Evolutionary conservation across 306 rosid genomes (phyloP).

Genomic region (Malus sylvestris): DNA sequence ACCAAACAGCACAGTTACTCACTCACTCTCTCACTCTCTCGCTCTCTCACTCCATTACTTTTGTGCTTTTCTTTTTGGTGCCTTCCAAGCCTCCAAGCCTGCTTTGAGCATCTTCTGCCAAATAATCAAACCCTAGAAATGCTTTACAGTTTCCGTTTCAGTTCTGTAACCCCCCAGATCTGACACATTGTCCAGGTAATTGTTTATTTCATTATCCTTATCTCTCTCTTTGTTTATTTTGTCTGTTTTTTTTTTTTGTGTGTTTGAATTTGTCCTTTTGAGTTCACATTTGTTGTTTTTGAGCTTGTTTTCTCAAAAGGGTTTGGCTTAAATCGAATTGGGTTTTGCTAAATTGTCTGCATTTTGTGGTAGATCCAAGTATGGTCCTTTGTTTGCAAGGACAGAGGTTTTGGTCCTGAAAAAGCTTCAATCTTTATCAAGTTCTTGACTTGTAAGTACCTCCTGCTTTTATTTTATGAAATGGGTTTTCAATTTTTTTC

Average conservation of each 20-base stretch:
- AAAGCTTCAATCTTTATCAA: constrained; percentile 3
- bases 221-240: background rate
- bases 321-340: constrained; percentile 15
- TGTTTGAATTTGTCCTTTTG: constrained; percentile 9
- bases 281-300: background rate
- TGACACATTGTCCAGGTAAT: constrained; percentile 20
- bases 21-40: constrained; percentile 2
- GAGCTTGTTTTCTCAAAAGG: background rate
- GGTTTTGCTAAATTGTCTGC: constrained; percentile 25
- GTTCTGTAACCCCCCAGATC: constrained; percentile 39
- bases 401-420: constrained; percentile 7
- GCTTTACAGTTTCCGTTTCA: constrained; percentile 16
- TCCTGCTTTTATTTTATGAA: background rate
- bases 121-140: constrained; percentile 33
- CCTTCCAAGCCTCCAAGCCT: constrained; percentile 20
- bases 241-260: background rate
- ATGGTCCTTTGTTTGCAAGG: constrained; percentile 6
- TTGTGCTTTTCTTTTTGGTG: constrained; percentile 32
- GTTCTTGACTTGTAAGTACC: constrained; percentile 13
- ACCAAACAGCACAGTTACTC: constrained; percentile 24
- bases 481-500: background rate
- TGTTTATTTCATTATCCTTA: background rate
- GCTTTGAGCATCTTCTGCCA: background rate
- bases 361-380: constrained; percentile 32
- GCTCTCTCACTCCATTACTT: constrained; percentile 2